These are phyloP conservation scores for Zarea fungicola DNA, from an alignment of 2,329 filamentous ascomycete genomes.

Conservation along the genomic window DNA sequence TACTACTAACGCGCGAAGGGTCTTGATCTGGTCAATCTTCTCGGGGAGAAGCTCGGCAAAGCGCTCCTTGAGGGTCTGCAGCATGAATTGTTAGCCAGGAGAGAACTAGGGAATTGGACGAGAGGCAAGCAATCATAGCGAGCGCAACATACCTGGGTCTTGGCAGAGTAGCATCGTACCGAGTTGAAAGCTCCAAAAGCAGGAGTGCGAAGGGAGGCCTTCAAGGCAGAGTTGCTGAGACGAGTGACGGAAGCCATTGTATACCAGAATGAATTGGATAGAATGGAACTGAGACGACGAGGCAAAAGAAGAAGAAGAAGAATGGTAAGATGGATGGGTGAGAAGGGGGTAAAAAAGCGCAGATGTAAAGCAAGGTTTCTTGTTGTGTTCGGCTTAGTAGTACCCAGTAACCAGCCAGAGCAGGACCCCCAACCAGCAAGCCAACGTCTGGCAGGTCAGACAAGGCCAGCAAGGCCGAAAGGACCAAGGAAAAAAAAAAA, in stretches of 20 bases:
- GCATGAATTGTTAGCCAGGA: constrained; percentile 14
- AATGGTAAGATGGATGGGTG: constrained; percentile 19
- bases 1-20: constrained; percentile 78
- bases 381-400: constrained; percentile 1
- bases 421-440: neutral
- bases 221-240: constrained; percentile 75
- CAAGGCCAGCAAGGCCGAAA: neutral
- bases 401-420: neutral
- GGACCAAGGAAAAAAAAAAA: no score
- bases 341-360: constrained; percentile 18
- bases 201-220: constrained; percentile 65
- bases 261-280: constrained; percentile 18
- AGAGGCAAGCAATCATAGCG: neutral
- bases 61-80: constrained; percentile 91
- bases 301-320: constrained; percentile 22
- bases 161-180: constrained; percentile 86
- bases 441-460: neutral
- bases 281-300: constrained; percentile 22
- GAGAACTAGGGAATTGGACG: neutral
- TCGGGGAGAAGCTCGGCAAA: constrained; percentile 93
- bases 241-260: constrained; percentile 82
- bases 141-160: constrained; percentile 65
- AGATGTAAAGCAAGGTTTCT: constrained; percentile 3
- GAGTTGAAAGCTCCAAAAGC: constrained; percentile 73
- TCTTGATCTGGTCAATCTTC: constrained; percentile 99